Conservation (phyloP, 805 yeast genomes). For the Clavispora fructus region DNA sequence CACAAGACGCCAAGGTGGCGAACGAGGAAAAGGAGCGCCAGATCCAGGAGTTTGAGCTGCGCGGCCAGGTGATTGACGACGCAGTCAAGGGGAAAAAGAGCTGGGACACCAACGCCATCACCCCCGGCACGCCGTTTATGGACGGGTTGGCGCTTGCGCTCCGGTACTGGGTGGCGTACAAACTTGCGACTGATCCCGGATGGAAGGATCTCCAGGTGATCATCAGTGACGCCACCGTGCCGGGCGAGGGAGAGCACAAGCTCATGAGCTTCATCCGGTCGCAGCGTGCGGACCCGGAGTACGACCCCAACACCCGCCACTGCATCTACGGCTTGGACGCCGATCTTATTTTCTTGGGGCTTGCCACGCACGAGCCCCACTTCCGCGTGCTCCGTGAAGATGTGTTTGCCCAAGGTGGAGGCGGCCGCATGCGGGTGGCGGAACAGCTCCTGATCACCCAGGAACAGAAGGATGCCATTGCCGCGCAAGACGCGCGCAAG, state of each 20-base stretch:
- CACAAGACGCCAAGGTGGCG: slow-evolving; percentile 80
- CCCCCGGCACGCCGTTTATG: slow-evolving; percentile 99
- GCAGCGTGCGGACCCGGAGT: slow-evolving; percentile 80
- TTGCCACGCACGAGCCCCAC: slow-evolving; percentile 98
- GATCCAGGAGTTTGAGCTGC: slow-evolving; percentile 49
- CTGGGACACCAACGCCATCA: slow-evolving; percentile 95
- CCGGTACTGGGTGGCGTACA: slow-evolving; percentile 89
- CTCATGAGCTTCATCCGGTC: slow-evolving; percentile 92
- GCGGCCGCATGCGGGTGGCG: slow-evolving; percentile 38
- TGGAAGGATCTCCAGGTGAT: slow-evolving; percentile 89
- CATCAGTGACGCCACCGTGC: slow-evolving; percentile 92
- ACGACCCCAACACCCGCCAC: slow-evolving; percentile 91
- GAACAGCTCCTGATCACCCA: slow-evolving; percentile 57
- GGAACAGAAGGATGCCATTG: slow-evolving; percentile 44
- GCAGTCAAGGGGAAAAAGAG: slow-evolving; percentile 67
- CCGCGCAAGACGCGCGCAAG: slow-evolving; percentile 48
- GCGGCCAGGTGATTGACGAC: slow-evolving; percentile 75
- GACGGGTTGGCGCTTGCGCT: slow-evolving; percentile 76
- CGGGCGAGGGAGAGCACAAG: slow-evolving; percentile 99
- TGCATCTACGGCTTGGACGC: slow-evolving; percentile 98
- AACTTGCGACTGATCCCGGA: slow-evolving; percentile 83
- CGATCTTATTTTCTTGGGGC: slow-evolving; percentile 89
- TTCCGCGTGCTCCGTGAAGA: slow-evolving; percentile 92
- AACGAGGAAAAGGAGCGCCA: slow-evolving; percentile 64
- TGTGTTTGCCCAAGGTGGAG: slow-evolving; percentile 74